A percentile compares a stretch with the other conserved stretches of the same genome.
Conservation (phyloP, 768 basidiomycete genomes). For the Lactarius evosmus region DNA sequence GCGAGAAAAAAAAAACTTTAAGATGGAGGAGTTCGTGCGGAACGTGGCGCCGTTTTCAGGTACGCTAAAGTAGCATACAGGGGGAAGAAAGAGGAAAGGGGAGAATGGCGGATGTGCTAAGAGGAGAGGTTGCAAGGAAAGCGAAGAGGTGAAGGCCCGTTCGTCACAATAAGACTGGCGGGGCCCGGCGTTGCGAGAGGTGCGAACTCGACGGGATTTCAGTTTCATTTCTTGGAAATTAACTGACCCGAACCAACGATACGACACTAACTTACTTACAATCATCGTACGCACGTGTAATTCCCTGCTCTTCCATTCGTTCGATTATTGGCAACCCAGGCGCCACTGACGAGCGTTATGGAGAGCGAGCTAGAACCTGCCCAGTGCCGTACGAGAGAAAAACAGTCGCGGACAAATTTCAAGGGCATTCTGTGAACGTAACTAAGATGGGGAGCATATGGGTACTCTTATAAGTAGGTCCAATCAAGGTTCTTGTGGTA, state of each 20-base stretch:
- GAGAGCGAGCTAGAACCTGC: neutral
- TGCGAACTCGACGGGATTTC: neutral
- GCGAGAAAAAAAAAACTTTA: neutral
- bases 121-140: slow-evolving; percentile 8
- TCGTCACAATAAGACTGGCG: neutral
- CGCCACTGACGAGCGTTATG: neutral
- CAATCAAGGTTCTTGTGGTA: too few species aligned
- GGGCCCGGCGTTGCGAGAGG: neutral
- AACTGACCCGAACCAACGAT: neutral
- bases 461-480: slow-evolving; percentile 2
- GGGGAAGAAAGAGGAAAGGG: neutral
- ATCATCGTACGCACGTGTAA: neutral
- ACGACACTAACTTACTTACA: neutral
- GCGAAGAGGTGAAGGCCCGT: too few species aligned
- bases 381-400: neutral
- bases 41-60: neutral
- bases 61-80: slow-evolving; percentile 15
- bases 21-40: neutral
- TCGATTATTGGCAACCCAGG: neutral
- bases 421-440: slow-evolving; percentile 20
- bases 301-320: neutral
- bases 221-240: slow-evolving; percentile 11
- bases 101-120: neutral
- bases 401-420: neutral
- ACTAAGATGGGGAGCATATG: slow-evolving; percentile 6